Conservation (phyloP, 305 asterid genomes). For the Solanum hybrid region DNA sequence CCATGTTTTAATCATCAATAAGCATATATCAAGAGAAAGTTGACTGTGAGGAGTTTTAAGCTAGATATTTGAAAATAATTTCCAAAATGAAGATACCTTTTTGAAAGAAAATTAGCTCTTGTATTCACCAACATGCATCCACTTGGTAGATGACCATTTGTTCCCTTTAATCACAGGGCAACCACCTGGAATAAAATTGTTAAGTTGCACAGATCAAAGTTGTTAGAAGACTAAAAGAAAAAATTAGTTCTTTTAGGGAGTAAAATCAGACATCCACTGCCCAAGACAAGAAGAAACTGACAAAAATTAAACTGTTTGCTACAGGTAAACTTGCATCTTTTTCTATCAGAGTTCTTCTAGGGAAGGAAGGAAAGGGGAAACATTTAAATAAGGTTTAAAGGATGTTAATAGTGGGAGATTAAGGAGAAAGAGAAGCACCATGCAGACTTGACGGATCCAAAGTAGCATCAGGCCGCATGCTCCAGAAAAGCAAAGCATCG, state of each 20-base stretch:
- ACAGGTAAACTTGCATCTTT: neutral
- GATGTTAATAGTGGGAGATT: neutral
- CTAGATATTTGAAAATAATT: neutral
- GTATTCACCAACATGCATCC: conserved; percentile 55
- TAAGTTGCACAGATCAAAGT: neutral
- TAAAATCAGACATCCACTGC: neutral
- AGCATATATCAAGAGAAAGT: neutral
- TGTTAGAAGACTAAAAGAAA: neutral
- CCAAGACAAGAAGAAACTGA: neutral
- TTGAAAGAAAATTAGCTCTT: conserved; percentile 7
- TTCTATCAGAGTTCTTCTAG: neutral
- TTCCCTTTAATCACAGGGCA: conserved; percentile 48
- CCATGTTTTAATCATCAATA: neutral
- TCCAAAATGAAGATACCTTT: conserved; percentile 1
- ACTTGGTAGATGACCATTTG: conserved; percentile 52
- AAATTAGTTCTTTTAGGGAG: neutral
- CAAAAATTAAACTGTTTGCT: neutral
- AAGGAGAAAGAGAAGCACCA: conserved; percentile 24
- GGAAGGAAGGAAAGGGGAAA: neutral
- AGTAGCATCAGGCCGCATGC: conserved; percentile 61
- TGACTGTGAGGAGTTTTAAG: neutral
- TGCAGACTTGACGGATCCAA: conserved; percentile 67
- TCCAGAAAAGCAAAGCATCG: conserved; percentile 82
- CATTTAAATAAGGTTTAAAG: neutral
- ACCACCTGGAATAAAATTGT: conserved; percentile 29